phyloP scores from a whole-genome alignment of 2,329 filamentous ascomycete species.

The Metarhizium anisopliae region DNA sequence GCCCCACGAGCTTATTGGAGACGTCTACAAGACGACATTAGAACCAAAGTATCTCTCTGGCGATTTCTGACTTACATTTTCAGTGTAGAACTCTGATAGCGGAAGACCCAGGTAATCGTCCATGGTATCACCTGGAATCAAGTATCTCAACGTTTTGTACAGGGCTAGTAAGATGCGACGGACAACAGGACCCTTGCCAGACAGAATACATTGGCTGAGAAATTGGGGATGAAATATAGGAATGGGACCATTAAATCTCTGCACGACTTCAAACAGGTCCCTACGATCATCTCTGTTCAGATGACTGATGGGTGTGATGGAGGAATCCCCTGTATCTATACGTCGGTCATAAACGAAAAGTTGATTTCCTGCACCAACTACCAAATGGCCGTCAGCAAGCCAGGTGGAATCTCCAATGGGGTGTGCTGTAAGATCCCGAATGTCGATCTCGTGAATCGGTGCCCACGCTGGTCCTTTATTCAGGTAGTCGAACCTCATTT shows the following conservation, averaged over 20 bases:
- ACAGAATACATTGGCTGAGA: conserved; percentile 74
- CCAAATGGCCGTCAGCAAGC: conserved; percentile 75
- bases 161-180: conserved; percentile 65
- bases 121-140: conserved; percentile 69
- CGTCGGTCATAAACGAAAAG: conserved; percentile 74
- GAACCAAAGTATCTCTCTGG: background rate
- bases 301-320: conserved; percentile 44
- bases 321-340: conserved; percentile 54
- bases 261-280: conserved; percentile 75
- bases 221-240: conserved; percentile 91
- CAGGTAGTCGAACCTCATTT: conserved; percentile 86
- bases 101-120: conserved; percentile 64
- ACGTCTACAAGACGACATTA: background rate
- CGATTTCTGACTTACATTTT: conserved; percentile 3
- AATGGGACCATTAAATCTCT: conserved; percentile 75
- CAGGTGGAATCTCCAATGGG: conserved; percentile 91
- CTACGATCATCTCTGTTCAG: conserved; percentile 42
- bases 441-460: conserved; percentile 71
- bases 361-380: conserved; percentile 86
- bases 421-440: conserved; percentile 74
- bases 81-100: conserved; percentile 3
- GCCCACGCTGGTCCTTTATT: conserved; percentile 87
- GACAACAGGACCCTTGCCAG: conserved; percentile 65
- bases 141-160: conserved; percentile 71
- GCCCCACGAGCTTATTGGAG: conserved; percentile 7